These are phyloP conservation scores for Flaveria brownii DNA, from an alignment of 129 eudicot genomes.

Conservation along the genomic window DNA sequence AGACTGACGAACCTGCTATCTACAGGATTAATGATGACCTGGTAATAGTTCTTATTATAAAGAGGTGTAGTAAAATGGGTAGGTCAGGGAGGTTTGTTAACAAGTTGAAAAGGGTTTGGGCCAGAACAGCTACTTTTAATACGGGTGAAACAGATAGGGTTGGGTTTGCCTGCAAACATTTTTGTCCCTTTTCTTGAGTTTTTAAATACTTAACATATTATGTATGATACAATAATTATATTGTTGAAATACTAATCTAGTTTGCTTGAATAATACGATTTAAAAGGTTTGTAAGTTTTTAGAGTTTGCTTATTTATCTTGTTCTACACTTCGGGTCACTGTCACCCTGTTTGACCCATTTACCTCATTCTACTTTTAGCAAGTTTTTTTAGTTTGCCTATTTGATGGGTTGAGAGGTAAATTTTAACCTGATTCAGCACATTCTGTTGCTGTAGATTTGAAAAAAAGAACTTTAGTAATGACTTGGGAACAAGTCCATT, in stretches of 20 bases:
- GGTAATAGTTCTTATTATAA: conserved; percentile 44
- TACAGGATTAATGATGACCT: conserved; percentile 92
- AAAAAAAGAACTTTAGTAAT: too few relatives aligned
- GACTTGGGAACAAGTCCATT: not conserved
- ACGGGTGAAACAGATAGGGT: not conserved
- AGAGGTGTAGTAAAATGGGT: not conserved
- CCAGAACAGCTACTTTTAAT: not conserved
- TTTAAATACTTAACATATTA: not conserved
- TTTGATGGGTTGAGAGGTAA: not conserved
- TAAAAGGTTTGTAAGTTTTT: not conserved
- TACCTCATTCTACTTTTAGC: not conserved
- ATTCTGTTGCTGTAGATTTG: not conserved
- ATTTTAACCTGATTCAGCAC: not conserved
- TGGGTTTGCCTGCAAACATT: not conserved
- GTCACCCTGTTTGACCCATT: not conserved
- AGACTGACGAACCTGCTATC: conserved; percentile 78
- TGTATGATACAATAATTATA: not conserved
- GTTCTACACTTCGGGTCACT: not conserved
- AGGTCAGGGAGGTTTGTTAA: not conserved
- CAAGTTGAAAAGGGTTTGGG: not conserved
- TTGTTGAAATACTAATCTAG: not conserved
- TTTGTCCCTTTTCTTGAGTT: not conserved
- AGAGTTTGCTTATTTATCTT: not conserved
- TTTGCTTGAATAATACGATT: not conserved
- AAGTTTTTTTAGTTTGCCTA: not conserved